Evolutionary conservation across 371 early-diverging fungal genomes (phyloP).

Genomic region (Mucor mucedo): DNA sequence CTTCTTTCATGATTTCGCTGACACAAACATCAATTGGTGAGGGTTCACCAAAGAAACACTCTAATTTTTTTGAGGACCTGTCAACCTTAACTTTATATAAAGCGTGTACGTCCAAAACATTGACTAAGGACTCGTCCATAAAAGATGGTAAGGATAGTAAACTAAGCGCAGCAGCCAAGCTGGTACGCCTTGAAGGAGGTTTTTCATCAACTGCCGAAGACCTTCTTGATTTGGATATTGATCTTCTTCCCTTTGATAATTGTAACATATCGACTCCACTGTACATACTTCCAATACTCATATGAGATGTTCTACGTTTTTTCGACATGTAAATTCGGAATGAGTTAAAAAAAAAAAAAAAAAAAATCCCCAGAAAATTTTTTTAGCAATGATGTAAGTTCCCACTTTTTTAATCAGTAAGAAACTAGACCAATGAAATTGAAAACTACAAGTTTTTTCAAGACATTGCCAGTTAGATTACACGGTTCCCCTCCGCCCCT

Average conservation of each 20-base stretch:
- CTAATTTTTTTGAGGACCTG: constrained; percentile 47
- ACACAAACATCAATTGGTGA: constrained; percentile 55
- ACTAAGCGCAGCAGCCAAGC: constrained; percentile 20
- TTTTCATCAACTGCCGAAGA: constrained; percentile 31
- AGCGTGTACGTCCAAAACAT: constrained; percentile 36
- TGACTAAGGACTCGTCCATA: constrained; percentile 4
- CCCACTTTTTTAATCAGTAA: neutral
- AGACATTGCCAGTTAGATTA: neutral
- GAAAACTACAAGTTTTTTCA: neutral
- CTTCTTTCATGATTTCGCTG: constrained; percentile 54
- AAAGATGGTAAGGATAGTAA: constrained; percentile 23
- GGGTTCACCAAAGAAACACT: constrained; percentile 58
- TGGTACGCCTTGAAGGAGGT: constrained; percentile 17
- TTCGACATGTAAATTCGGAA: constrained; percentile 13
- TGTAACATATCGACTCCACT: neutral
- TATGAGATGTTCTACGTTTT: constrained; percentile 14
- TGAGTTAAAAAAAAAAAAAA: neutral
- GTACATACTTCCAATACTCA: constrained; percentile 5
- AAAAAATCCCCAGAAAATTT: neutral
- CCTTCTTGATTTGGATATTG: constrained; percentile 41
- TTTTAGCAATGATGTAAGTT: neutral
- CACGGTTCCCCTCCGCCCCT: too few species aligned
- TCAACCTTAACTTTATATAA: constrained; percentile 37
- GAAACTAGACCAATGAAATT: constrained; percentile 10
- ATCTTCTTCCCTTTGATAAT: constrained; percentile 33